Evolutionary conservation across 345 rosid genomes (phyloP), one percentile per base, ranked within the genome.

Genomic region (Murraya koenigii): DNA sequence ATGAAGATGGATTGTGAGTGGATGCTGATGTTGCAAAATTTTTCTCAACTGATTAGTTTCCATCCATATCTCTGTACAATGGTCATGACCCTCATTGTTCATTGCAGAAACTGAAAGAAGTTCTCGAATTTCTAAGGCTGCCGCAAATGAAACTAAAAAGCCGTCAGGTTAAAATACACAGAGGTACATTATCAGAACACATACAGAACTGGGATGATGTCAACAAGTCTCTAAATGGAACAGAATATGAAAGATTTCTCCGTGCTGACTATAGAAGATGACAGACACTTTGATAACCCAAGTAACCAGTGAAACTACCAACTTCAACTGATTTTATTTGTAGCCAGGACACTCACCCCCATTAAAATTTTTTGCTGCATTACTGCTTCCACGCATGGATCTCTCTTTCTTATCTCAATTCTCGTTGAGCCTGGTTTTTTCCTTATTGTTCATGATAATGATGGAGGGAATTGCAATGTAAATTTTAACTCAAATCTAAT

Each of bases 81-180:
- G 41, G 36, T 15, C 62, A 38, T 79, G 52, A 72, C 44, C 72
- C 36, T 35, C 33, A n/a, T 4, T 26, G 5, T 64, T 65, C 75
- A 66, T 66, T 80, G 84, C 93, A 96, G 99, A 94, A 79, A 85
- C 84, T 94, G 72, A 77, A 85, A 67, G 92, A 91, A 49, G 98
- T 94, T 75, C 93, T 87, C 63, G 90, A 87, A 77, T 96, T 94
- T 77, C 84, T 96, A 52, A 82, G 88, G 83, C 85, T 96, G 47
- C 98, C 97, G 0, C 61, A 44, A 75, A 86, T 84, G 90, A 78
- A 87, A 62, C 80, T 96, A 76, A 87, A 76, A 7, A 96, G 98
- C 77, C 93, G 91, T 32, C 99, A 96, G 70, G 94, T 96, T 64
- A 96, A 96, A 52, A 96, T 96, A 83, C 99, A 96, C 80, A 87